Base-by-base conservation (phyloP, 2,329 filamentous ascomycete species). In the Fusarium sp. region DNA sequence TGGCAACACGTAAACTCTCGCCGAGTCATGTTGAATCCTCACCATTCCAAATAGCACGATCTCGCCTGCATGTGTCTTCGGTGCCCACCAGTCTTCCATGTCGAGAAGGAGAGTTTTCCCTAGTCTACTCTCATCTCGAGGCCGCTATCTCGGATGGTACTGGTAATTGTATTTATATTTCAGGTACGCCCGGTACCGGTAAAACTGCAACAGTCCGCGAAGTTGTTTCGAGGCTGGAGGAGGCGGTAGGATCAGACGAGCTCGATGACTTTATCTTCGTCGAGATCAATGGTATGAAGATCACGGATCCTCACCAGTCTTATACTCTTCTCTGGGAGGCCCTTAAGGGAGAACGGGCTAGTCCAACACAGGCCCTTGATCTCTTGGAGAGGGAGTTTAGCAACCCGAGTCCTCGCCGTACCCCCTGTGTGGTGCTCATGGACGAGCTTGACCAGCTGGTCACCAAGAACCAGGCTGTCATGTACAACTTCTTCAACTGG, bases 401-500 rank as follows among this genome's bases (percentile, higher is more conserved):
- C 61, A 91, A 94, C 63, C 96, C 97, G 0, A 97, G 92, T 63
- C 96, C 96, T 25, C 89, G 96, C 53, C 88, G 96, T 65, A 94
- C 97, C 8, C 96, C 97, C 2, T 98, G 95, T 77, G 96, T 99
- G 16, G 96, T 99, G 4, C 83, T 99, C 53, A 99, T 99, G 96
- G 96, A 99, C 76, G 96, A 99, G 81, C 86, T 99, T 49, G 96
- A 99, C 78, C 96, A 99, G 81, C 88, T 99, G 10, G 97, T 99
- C 7, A 99, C 96, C 14, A 96, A 95, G 77, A 98, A 97, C 76
- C 97, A 99, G 79, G 95, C 93, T n/a, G 96, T 99, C 81, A 99
- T 99, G 96, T 99, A 99, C 83, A 99, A 99, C 80, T 99, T 99
- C 81, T 99, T 99, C 87, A 99, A 99, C 77, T 99, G 96, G 96